Percentiles rank a stretch among this genome's conserved stretches.
Evolutionary conservation across 495 filamentous ascomycete species (phyloP).

Genomic region (Tuber brumale): DNA sequence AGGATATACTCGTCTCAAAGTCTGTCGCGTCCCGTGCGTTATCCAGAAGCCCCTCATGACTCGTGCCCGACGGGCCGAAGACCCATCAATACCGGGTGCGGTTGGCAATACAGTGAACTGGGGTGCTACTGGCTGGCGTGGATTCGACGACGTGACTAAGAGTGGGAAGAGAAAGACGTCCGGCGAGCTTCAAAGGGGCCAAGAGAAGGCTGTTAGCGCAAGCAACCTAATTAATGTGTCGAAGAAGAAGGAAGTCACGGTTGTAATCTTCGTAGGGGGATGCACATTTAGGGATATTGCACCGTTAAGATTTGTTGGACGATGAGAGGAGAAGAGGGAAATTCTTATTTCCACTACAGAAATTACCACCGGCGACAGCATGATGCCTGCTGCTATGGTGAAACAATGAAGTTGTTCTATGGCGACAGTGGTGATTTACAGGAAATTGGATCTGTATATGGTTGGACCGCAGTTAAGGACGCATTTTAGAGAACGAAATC

Average conservation of each 20-base stretch:
- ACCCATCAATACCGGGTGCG: conserved; percentile 13
- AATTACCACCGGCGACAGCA: conserved; percentile 78
- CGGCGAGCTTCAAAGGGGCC: conserved; percentile 85
- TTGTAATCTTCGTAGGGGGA: conserved; percentile 91
- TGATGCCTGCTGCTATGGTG: conserved; percentile 74
- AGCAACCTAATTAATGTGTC: conserved; percentile 70
- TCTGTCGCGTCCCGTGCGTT: conserved; percentile 90
- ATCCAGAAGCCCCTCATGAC: conserved; percentile 64
- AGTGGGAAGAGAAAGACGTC: conserved; percentile 79
- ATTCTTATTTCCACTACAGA: conserved; percentile 88
- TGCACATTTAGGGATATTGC: conserved; percentile 95
- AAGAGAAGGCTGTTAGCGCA: conserved; percentile 86
- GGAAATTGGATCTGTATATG: not conserved
- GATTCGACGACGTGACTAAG: conserved; percentile 83
- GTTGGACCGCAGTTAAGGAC: not conserved
- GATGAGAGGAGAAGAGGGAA: conserved; percentile 69
- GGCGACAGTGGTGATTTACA: not conserved
- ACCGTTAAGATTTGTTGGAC: conserved; percentile 81
- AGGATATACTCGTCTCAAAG: conserved; percentile 87
- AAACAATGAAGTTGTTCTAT: conserved; percentile 11
- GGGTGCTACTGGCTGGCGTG: conserved; percentile 74
- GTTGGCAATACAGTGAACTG: conserved; percentile 41
- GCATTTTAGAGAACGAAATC: not conserved
- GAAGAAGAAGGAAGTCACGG: conserved; percentile 69
- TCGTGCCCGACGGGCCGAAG: conserved; percentile 42